Evolutionary conservation across 768 basidiomycete species (phyloP).

Genomic region (Postia placenta): DNA sequence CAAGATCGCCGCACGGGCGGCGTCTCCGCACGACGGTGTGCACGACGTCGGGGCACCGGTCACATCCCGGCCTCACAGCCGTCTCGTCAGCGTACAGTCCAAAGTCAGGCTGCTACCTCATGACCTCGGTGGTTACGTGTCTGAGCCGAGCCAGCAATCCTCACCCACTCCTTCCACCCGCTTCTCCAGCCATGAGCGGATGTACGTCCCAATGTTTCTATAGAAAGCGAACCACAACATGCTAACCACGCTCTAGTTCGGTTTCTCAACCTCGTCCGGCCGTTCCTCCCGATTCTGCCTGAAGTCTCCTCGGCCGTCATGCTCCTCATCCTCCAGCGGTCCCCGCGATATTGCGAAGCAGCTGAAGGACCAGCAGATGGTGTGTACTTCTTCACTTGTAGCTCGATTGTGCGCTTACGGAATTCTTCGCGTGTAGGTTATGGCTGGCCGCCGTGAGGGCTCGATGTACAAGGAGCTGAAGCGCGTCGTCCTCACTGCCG

Average conservation of each 20-base stretch:
- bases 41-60: no score
- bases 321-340: conserved; percentile 44
- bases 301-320: conserved; percentile 88
- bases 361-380: conserved; percentile 98
- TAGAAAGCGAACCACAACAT: neutral
- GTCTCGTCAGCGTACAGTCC: no score
- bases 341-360: conserved; percentile 97
- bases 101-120: conserved; percentile 23
- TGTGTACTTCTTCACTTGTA: conserved; percentile 20
- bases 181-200: conserved; percentile 60
- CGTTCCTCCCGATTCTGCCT: conserved; percentile 93
- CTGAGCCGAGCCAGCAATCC: conserved; percentile 1
- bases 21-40: no score
- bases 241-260: conserved; percentile 51
- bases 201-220: conserved; percentile 26
- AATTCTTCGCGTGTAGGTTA: conserved; percentile 37
- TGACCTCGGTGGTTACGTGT: conserved; percentile 18
- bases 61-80: no score
- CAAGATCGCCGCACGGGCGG: no score
- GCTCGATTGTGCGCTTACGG: neutral
- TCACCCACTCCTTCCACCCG: conserved; percentile 22
- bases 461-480: conserved; percentile 99
- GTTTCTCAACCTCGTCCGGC: conserved; percentile 96
- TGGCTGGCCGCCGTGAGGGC: conserved; percentile 87
- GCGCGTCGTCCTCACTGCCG: conserved; percentile 95